Evolutionary conservation across 2,329 filamentous ascomycete species (phyloP).

Genomic region (Stemphylium vesicarium): DNA sequence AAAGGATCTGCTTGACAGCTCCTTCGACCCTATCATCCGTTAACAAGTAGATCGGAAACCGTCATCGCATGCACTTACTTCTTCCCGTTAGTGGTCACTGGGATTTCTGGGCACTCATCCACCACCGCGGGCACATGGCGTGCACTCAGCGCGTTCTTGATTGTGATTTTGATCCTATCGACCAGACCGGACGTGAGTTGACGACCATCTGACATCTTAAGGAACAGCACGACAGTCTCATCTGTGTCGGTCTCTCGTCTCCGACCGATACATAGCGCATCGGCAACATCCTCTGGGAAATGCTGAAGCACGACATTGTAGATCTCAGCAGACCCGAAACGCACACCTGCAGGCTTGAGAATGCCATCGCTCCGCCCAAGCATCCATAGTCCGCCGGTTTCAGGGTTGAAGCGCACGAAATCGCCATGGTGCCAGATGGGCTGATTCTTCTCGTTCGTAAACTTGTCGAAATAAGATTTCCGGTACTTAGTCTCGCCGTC

Average conservation of each 20-base stretch:
- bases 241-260: conserved; percentile 74
- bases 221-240: conserved; percentile 86
- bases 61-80: conserved; percentile 65
- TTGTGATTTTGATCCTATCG: conserved; percentile 67
- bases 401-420: conserved; percentile 75
- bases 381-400: conserved; percentile 84
- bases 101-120: conserved; percentile 84
- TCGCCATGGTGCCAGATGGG: conserved; percentile 92
- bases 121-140: conserved; percentile 87
- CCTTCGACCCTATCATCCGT: conserved; percentile 76
- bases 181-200: conserved; percentile 67
- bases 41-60: conserved; percentile 2
- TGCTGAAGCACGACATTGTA: conserved; percentile 91
- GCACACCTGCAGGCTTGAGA: conserved; percentile 87
- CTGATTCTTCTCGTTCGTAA: conserved; percentile 56
- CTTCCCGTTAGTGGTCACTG: conserved; percentile 92
- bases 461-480: conserved; percentile 86
- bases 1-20: conserved; percentile 94
- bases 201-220: conserved; percentile 72
- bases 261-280: conserved; percentile 86
- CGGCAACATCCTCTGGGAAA: conserved; percentile 78
- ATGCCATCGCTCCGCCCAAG: conserved; percentile 91
- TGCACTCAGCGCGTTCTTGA: conserved; percentile 81
- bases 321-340: conserved; percentile 93
- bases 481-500: conserved; percentile 78